phyloP scores from a whole-genome alignment of 169 alveolate species.

The Cryptosporidium parvum region DNA sequence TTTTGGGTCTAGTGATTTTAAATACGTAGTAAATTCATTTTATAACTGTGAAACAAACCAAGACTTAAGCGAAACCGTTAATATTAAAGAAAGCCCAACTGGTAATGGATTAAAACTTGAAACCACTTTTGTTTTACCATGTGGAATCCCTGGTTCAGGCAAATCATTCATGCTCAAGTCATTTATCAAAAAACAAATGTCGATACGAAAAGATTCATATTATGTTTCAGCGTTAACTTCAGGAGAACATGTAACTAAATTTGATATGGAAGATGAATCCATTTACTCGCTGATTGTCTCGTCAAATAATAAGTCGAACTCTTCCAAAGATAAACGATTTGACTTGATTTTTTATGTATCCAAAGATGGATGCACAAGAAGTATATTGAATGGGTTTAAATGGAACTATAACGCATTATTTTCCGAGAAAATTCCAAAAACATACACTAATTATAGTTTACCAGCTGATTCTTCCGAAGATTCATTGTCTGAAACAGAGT shows the following conservation, averaged over 20 bases:
- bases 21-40: constrained; percentile 31
- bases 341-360: constrained; percentile 61
- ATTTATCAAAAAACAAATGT: not conserved
- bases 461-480: too few relatives aligned
- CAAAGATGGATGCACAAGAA: constrained; percentile 41
- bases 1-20: constrained; percentile 2
- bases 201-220: not conserved
- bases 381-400: constrained; percentile 46
- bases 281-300: constrained; percentile 36
- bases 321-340: not conserved
- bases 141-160: constrained; percentile 62
- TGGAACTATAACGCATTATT: not conserved
- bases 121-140: constrained; percentile 30
- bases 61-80: not conserved
- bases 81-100: not conserved
- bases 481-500: not conserved
- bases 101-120: constrained; percentile 4
- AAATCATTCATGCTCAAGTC: constrained; percentile 23
- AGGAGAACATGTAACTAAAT: not conserved
- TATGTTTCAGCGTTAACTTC: constrained; percentile 1
- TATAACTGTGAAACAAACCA: not conserved
- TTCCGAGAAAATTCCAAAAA: not conserved
- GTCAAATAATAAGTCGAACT: not conserved
- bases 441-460: not conserved
- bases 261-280: constrained; percentile 7